Percentiles rank a stretch among this genome's conserved stretches.
phyloP scores from a whole-genome alignment of 2,329 filamentous ascomycete species.

The Akanthomyces muscarius region DNA sequence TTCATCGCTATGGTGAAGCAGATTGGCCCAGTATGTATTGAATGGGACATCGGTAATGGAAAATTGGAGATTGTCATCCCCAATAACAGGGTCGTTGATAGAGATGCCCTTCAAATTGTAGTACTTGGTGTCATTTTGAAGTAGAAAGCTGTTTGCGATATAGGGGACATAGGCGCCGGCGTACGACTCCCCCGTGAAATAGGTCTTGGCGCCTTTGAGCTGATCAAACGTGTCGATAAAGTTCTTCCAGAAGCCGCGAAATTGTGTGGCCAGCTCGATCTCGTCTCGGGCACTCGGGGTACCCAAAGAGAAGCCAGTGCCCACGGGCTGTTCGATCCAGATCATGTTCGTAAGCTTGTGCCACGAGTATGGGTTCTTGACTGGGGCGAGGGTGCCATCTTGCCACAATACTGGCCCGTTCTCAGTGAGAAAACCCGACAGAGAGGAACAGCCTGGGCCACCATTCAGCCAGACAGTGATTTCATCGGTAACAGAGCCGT shows the following conservation, averaged over 20 bases:
- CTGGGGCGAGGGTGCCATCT: constrained; percentile 62
- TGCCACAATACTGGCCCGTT: constrained; percentile 73
- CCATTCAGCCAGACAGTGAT: constrained; percentile 62
- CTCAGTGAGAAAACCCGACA: constrained; percentile 68
- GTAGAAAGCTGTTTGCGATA: constrained; percentile 68
- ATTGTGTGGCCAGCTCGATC: constrained; percentile 60
- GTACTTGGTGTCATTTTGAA: constrained; percentile 59
- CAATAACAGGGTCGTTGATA: constrained; percentile 68
- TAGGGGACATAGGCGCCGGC: constrained; percentile 67
- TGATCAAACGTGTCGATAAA: constrained; percentile 61
- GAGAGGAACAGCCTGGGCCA: constrained; percentile 53
- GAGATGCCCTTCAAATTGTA: constrained; percentile 66
- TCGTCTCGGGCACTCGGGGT: constrained; percentile 59
- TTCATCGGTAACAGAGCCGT: constrained; percentile 48
- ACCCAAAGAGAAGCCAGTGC: constrained; percentile 66
- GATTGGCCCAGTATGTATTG: constrained; percentile 54
- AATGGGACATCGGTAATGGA: constrained; percentile 53
- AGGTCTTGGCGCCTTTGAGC: constrained; percentile 60
- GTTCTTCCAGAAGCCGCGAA: constrained; percentile 70
- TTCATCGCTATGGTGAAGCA: constrained; percentile 62
- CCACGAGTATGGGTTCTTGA: constrained; percentile 67
- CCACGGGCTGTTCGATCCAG: constrained; percentile 67
- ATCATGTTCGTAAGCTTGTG: constrained; percentile 71
- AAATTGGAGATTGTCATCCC: constrained; percentile 42
- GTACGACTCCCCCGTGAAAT: constrained; percentile 66